Evolutionary conservation across 768 basidiomycete genomes (phyloP).

Genomic region (Imleria badia): DNA sequence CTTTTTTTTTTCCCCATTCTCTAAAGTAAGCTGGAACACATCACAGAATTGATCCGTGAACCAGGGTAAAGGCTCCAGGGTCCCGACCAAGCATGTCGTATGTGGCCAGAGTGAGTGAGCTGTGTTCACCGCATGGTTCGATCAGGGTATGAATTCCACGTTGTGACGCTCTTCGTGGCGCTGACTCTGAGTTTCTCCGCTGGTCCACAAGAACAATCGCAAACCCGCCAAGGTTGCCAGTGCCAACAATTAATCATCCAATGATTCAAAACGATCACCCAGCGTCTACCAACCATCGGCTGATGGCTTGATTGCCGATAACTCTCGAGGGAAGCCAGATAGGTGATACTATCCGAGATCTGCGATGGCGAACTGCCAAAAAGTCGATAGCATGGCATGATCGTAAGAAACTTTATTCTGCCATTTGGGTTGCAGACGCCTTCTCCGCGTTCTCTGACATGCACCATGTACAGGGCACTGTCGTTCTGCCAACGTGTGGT

Average conservation of each 20-base stretch:
- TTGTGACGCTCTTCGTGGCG: background rate
- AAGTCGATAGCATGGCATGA: background rate
- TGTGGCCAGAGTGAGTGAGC: background rate
- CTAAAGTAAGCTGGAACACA: no score
- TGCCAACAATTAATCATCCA: background rate
- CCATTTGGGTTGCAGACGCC: background rate
- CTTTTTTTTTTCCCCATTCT: no score
- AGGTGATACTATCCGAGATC: background rate
- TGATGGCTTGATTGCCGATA: conserved; percentile 11
- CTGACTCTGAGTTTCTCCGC: background rate
- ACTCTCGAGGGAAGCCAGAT: background rate
- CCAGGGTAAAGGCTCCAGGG: background rate
- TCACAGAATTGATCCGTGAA: no score
- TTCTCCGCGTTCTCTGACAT: conserved; percentile 9
- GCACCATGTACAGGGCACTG: background rate
- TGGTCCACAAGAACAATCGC: background rate
- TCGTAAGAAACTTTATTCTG: background rate
- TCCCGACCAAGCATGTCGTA: background rate
- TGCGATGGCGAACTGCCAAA: background rate
- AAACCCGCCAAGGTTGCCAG: background rate
- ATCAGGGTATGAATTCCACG: background rate
- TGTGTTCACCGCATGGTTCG: background rate
- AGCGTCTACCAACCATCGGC: conserved; percentile 5
- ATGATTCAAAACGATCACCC: background rate
- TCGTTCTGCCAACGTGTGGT: conserved; percentile 2